phyloP scores from a whole-genome alignment of 1,139 yeast species.

The Torulaspora globosa region DNA sequence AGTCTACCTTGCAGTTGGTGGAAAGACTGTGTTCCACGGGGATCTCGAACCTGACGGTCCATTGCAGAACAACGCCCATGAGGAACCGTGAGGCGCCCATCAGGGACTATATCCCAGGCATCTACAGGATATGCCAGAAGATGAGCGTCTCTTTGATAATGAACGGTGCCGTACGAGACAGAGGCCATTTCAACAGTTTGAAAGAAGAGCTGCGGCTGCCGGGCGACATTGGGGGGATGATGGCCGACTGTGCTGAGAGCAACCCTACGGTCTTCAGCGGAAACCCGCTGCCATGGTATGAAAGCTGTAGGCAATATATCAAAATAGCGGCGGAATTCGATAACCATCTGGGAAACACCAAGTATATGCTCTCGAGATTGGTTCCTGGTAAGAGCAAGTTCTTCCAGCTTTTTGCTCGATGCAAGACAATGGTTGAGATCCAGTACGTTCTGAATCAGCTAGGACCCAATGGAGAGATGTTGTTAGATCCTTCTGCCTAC shows the following conservation, averaged over 20 bases:
- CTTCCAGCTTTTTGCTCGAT: constrained; percentile 54
- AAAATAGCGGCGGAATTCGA: constrained; percentile 52
- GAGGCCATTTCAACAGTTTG: constrained; percentile 52
- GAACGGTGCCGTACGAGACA: constrained; percentile 68
- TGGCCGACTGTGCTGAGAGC: constrained; percentile 84
- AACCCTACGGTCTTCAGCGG: constrained; percentile 73
- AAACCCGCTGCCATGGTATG: constrained; percentile 52
- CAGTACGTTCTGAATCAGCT: constrained; percentile 24
- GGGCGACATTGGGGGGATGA: constrained; percentile 76
- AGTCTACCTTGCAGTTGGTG: constrained; percentile 61
- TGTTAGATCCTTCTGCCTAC: constrained; percentile 24
- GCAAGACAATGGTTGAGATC: constrained; percentile 55
- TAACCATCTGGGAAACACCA: constrained; percentile 67
- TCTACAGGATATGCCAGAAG: constrained; percentile 59
- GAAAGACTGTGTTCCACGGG: constrained; percentile 71
- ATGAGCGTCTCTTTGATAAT: constrained; percentile 67
- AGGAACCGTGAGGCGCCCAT: constrained; percentile 80
- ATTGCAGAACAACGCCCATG: constrained; percentile 87
- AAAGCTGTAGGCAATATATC: constrained; percentile 53
- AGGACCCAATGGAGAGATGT: constrained; percentile 21
- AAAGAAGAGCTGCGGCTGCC: constrained; percentile 46
- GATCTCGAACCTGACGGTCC: constrained; percentile 76
- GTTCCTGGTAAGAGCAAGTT: constrained; percentile 71
- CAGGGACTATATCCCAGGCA: constrained; percentile 56
- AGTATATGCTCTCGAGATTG: constrained; percentile 72